Evolutionary conservation across 345 rosid species (phyloP), one percentile per base, ranked within the genome.

Genomic region (Sonneratia alba): DNA sequence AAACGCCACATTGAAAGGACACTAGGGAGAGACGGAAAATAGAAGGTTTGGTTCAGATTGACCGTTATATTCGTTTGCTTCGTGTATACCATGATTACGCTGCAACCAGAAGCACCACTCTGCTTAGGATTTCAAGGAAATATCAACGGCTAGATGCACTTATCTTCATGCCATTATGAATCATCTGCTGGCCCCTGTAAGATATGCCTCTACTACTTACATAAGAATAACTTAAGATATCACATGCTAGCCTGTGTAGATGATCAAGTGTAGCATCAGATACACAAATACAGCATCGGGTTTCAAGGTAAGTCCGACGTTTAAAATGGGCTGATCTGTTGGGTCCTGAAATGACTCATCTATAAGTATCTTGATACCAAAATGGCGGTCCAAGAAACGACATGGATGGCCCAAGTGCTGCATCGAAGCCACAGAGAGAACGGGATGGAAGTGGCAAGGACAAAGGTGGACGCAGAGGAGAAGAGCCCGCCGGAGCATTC

Each of bases 371-470:
- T 49, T 7, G 57, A 64, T 14, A 37, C 24, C 16, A 72, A 36
- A 36, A 32, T 34, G 32, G 13, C 21, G 69, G 57, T 48, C 49
- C 49, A 32, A 0, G 74, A 32, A 64, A 32, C 49, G 74, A 11
- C 69, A 36, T 45, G 64, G 6, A 64, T 65, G 43, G 56, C 48
- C 69, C 69, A 72, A 12, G 61, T n/a, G 47, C 27, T 0, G 21
- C 61, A 72, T 51, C 0, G 34, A 3, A 72, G 49, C 74, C 74
- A 72, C 37, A 36, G 48, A 48, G 56, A 47, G 69, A 61, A 62
- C 4, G 74, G 74, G 64, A 47, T 19, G 1, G 74, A 63, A 12
- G 53, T 61, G 68, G 68, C 69, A 2, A 43, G 21, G 34, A 72
- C 45, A 14, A 72, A 72, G 6, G 57, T 43, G 0, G 69, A 16